Evolutionary conservation across 371 early-diverging fungal species (phyloP), one percentile per base, ranked within the genome.

Genomic region (Sporodiniella umbellata): DNA sequence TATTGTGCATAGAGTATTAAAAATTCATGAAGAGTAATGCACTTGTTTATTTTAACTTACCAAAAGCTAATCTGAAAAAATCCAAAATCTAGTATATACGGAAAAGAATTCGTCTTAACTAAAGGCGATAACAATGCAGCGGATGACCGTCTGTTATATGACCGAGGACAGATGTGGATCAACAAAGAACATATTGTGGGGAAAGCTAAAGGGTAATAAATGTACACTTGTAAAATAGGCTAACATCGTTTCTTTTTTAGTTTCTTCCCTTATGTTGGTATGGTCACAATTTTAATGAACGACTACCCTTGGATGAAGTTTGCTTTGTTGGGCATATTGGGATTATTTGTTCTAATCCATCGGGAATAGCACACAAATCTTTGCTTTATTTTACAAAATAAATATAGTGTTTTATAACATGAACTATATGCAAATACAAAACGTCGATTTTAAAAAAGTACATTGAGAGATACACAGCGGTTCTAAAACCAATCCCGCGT

Each of bases 81-180:
- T 35, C 15, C 15, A n/a, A 22, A n/a, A 28, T 17, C 11, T 61
- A 89, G 88, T 25, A 69, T 50, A 26, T 64, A 71, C 10, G 82
- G 83, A 14, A 84, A 87, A 54, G 92, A 94, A 61, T 85, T 66
- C 54, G 61, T 98, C 40, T 75, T 99, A 54, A 99, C 99, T 35
- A 99, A 99, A 75, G 99, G 99, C 40, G 99, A 99, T 72, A 92
- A 97, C 70, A 99, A 99, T 72, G 50, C 60, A n/a, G 74, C 70
- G 5, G 93, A 99, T 66, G 99, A 99, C 68, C 90, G 97, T 21
- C 90, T 84, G 6, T 74, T 99, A 28, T 99, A 99, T 59, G 88
- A 92, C 64, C 68, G 65, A 38, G 83, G 88, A 3, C 93, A 95
- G 75, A 82, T 89, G 80, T 97, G 95, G 97, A 83, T 96, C 58